These are phyloP conservation scores for Diaporthe ampelina DNA, from an alignment of 2,329 filamentous ascomycete genomes.

Conservation along the genomic window DNA sequence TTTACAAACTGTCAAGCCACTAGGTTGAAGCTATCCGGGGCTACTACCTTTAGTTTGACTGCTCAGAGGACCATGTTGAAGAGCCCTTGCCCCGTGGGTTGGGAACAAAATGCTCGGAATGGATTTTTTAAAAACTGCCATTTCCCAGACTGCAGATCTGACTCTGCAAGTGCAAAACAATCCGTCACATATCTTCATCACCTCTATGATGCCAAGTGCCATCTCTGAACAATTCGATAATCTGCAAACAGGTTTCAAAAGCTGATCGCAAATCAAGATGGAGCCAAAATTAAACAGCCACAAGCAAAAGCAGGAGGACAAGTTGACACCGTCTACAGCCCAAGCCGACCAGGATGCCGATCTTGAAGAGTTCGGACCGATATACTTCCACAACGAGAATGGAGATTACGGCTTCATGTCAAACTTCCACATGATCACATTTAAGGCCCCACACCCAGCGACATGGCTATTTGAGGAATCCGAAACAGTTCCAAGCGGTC, in stretches of 20 bases:
- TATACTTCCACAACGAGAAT: conserved; percentile 30
- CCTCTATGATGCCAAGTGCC: not conserved
- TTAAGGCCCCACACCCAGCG: conserved; percentile 7
- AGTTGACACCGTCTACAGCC: too few species aligned
- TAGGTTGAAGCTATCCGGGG: too few species aligned
- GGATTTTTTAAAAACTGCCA: too few species aligned
- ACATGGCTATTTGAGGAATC: not conserved
- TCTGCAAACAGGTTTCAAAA: not conserved
- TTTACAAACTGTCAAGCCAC: too few species aligned
- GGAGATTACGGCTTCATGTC: conserved; percentile 33
- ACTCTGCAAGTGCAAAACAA: too few species aligned
- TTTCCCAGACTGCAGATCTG: too few species aligned
- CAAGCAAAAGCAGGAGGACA: not conserved
- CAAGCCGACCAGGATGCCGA: not conserved
- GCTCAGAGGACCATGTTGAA: too few species aligned
- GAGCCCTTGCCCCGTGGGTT: too few species aligned
- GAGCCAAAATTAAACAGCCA: not conserved
- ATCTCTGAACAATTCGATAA: not conserved
- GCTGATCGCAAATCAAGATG: not conserved
- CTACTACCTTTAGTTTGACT: too few species aligned
- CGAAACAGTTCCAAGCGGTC: not conserved
- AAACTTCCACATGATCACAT: not conserved
- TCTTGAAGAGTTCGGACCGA: not conserved
- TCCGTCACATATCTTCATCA: too few species aligned
- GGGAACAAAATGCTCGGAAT: too few species aligned